Evolutionary conservation across 2,329 filamentous ascomycete genomes (phyloP).

Genomic region (Aspergillus sp.): DNA sequence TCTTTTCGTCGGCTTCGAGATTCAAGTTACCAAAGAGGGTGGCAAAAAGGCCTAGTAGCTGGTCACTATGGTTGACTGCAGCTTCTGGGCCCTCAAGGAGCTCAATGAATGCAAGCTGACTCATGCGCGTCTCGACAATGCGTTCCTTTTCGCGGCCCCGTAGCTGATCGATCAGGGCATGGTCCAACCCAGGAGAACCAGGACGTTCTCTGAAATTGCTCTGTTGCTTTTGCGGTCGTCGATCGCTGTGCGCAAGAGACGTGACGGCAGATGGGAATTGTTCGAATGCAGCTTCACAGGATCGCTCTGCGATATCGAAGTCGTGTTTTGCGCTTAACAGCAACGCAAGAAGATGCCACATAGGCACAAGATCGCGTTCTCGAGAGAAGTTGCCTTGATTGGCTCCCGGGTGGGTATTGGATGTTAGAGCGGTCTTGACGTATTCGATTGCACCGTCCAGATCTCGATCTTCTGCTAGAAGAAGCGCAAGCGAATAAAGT

Average conservation of each 20-base stretch:
- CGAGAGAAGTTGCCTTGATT: slow-evolving; percentile 32
- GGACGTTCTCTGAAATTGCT: slow-evolving; percentile 19
- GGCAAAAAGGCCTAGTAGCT: slow-evolving; percentile 78
- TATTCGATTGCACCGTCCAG: slow-evolving; percentile 77
- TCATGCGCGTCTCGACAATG: slow-evolving; percentile 94
- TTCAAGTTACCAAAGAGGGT: slow-evolving; percentile 71
- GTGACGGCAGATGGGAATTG: slow-evolving; percentile 74
- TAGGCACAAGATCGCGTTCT: slow-evolving; percentile 62
- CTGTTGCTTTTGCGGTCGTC: slow-evolving; percentile 34
- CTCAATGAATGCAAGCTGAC: slow-evolving; percentile 81
- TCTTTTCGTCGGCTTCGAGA: slow-evolving; percentile 31
- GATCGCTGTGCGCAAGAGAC: slow-evolving; percentile 64
- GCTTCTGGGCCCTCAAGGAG: slow-evolving; percentile 77
- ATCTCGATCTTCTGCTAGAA: slow-evolving; percentile 86
- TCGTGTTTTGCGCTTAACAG: slow-evolving; percentile 85
- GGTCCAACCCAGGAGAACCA: slow-evolving; percentile 18
- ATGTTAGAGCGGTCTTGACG: slow-evolving; percentile 71
- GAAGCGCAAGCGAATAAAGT: slow-evolving; percentile 75
- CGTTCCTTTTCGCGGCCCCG: slow-evolving; percentile 79
- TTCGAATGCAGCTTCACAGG: slow-evolving; percentile 88
- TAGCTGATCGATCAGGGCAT: slow-evolving; percentile 72
- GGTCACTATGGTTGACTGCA: slow-evolving; percentile 84
- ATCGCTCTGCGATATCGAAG: slow-evolving; percentile 73
- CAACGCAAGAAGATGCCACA: slow-evolving; percentile 90
- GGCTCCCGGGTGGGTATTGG: slow-evolving; percentile 38